Evolutionary conservation across 1,284 basidiomycete genomes (phyloP).

Genomic region (Ganoderma lucidum): DNA sequence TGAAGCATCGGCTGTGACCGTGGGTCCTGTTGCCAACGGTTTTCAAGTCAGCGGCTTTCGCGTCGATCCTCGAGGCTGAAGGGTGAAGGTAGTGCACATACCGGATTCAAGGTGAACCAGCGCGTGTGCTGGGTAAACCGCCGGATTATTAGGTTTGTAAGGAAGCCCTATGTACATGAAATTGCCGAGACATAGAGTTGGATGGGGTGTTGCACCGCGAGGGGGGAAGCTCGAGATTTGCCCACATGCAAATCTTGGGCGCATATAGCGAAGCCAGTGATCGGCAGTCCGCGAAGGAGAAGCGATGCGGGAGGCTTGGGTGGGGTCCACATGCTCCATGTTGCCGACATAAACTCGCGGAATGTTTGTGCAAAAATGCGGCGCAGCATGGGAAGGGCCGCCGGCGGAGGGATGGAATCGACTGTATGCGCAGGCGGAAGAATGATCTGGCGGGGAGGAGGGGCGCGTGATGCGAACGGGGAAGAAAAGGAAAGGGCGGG

Average conservation of each 20-base stretch:
- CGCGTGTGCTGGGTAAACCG: background rate
- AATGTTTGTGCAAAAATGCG: background rate
- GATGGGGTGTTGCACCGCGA: background rate
- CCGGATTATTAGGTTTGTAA: slow-evolving; percentile 6
- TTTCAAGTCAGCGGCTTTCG: background rate
- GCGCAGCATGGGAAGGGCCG: too few relatives aligned
- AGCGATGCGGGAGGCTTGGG: slow-evolving; percentile 8
- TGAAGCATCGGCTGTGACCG: background rate
- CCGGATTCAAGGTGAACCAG: background rate
- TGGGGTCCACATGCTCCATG: too few relatives aligned
- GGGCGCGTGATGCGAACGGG: slow-evolving; percentile 4
- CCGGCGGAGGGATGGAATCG: background rate
- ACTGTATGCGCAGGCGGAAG: background rate
- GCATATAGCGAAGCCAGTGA: slow-evolving; percentile 6
- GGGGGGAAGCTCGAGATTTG: slow-evolving; percentile 12
- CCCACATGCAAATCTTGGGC: slow-evolving; percentile 8
- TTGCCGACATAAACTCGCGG: background rate
- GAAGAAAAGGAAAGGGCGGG: slow-evolving; percentile 4
- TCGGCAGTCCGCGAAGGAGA: slow-evolving; percentile 9
- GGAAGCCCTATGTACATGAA: slow-evolving; percentile 6
- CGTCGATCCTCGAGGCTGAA: background rate
- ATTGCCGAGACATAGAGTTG: slow-evolving; percentile 14
- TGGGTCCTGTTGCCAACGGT: background rate
- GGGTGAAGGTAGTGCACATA: background rate
- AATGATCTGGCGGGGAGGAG: background rate